Evolutionary conservation across 345 rosid species (phyloP).

Genomic region (Rhodamnia rubescens): DNA sequence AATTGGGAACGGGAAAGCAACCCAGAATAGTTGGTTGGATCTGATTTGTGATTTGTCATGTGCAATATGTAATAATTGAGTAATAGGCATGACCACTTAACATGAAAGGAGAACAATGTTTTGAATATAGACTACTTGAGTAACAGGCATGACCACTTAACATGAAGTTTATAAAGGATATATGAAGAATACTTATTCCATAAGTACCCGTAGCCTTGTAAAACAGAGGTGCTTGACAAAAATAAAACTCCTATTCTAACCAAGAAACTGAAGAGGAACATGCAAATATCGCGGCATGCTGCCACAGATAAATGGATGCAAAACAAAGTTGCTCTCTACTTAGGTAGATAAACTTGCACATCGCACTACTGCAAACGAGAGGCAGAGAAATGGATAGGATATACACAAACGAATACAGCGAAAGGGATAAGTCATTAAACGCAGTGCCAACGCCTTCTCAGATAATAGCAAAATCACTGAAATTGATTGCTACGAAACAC

Average conservation of each 20-base stretch:
- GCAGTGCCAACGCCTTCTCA: not conserved
- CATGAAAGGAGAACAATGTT: not conserved
- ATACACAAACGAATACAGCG: not conserved
- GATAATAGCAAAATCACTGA: not conserved
- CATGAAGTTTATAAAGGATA: not conserved
- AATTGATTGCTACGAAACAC: not conserved
- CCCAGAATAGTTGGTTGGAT: not conserved
- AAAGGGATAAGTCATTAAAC: not conserved
- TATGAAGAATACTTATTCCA: not conserved
- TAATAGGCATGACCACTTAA: not conserved
- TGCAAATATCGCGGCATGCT: not conserved
- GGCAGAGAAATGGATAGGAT: not conserved
- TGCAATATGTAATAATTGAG: not conserved
- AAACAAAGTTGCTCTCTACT: not conserved
- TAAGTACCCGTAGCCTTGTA: not conserved
- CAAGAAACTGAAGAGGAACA: not conserved
- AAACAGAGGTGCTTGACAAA: not conserved
- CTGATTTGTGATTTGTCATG: not conserved
- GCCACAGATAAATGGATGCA: not conserved
- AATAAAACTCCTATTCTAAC: not conserved
- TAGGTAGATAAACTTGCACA: not conserved
- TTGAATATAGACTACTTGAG: not conserved
- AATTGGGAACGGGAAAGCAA: not conserved
- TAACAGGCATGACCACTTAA: not conserved
- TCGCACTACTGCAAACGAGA: not conserved